Base-by-base conservation (phyloP, 306 rosid species). In the Mucuna pruriens region DNA sequence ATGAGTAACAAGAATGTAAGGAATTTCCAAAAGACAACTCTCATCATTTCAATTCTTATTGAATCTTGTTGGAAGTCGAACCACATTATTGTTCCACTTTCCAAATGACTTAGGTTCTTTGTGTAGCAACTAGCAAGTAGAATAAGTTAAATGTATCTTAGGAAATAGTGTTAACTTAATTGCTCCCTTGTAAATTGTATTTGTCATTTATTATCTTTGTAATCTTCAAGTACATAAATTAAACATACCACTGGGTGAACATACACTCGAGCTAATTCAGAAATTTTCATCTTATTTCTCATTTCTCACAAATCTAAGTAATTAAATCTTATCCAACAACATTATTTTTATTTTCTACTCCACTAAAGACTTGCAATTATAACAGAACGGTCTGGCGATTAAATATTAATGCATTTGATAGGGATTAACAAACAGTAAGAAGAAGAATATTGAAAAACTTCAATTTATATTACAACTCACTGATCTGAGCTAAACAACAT, bases 11-110 rank as follows among this genome's bases (percentile, higher is more conserved):
- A 74, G 65, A 39, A 48, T 67, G 26, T 15, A 13, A 40, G 9
- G 34, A 68, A 29, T 36, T 22, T 81, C 38, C 20, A 55, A 45
- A 65, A 76, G 74, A 71, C 55, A 52, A 40, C 38, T 45, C 57
- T 80, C 29, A 9, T 62, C 8, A 64, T 3, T 16, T 57, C 33
- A 76, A 31, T 31, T 61, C 29, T 19, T 29, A 61, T 70, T 70
- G 67, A 46, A 48, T 46, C 11, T 11, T 26, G 38, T 60, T 25
- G 19, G 4, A 26, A 60, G 38, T 26, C 2, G 19, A 60, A 60
- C 39, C 66, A 25, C 34, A 60, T 13, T 60, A 26, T 11, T 12
- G 19, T 60, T 22, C 8, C 19, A 26, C 36, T 60, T 55, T 55
- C 16, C 7, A 23, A 22, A 3, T 9, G 63, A 13, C 13, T 19